These are phyloP conservation scores for Nicotiana knightiana DNA, from an alignment of 257 asterid genomes.

Conservation along the genomic window DNA sequence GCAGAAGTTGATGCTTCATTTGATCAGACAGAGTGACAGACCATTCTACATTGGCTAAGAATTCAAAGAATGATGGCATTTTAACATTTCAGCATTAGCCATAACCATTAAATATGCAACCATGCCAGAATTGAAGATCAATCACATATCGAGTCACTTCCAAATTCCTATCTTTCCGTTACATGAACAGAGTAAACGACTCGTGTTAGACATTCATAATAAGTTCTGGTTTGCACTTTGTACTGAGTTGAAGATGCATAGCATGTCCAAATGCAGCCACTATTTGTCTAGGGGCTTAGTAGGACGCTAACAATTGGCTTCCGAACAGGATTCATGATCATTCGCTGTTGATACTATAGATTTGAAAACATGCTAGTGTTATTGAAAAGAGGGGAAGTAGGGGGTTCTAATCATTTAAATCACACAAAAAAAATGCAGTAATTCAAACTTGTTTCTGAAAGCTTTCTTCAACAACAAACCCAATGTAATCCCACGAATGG, in stretches of 20 bases:
- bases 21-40: background rate
- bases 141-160: background rate
- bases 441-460: background rate
- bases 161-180: background rate
- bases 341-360: background rate
- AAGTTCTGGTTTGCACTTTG: too few relatives aligned
- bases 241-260: background rate
- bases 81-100: background rate
- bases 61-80: background rate
- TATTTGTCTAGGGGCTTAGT: background rate
- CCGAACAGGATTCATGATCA: background rate
- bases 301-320: background rate
- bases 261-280: background rate
- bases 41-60: background rate
- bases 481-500: too few relatives aligned
- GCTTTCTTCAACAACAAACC: background rate
- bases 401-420: background rate
- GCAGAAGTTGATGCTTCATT: background rate
- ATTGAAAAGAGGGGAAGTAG: background rate
- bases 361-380: background rate
- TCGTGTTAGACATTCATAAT: too few relatives aligned
- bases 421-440: background rate
- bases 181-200: background rate
- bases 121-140: background rate
- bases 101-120: background rate